These are phyloP conservation scores for Suillus plorans DNA, from an alignment of 768 basidiomycete species.

Conservation along the genomic window DNA sequence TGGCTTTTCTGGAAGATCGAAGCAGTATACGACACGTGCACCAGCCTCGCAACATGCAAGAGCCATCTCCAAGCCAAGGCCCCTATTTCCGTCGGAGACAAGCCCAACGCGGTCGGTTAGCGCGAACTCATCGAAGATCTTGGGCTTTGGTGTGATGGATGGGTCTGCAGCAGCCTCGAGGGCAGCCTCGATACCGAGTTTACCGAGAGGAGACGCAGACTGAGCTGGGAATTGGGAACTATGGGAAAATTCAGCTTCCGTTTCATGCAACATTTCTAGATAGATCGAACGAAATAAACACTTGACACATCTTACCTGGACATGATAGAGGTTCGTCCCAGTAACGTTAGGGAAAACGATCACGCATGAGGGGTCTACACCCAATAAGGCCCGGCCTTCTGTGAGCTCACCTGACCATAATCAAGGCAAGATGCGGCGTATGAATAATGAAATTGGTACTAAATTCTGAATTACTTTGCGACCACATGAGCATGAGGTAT, in stretches of 20 bases:
- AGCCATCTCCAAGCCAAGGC: conserved; percentile 84
- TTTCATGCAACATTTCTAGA: background rate
- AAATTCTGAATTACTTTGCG: background rate
- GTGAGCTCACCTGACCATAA: background rate
- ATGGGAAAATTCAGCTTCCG: background rate
- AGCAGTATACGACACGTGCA: conserved; percentile 65
- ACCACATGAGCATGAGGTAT: background rate
- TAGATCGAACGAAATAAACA: background rate
- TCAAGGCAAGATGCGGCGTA: background rate
- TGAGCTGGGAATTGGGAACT: conserved; percentile 29
- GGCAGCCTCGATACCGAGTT: conserved; percentile 64
- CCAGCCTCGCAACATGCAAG: conserved; percentile 72
- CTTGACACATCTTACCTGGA: background rate
- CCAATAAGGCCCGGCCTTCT: background rate
- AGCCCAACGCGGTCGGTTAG: conserved; percentile 57
- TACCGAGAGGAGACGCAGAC: conserved; percentile 54
- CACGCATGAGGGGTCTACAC: background rate
- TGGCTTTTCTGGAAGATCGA: conserved; percentile 58
- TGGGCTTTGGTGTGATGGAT: conserved; percentile 36
- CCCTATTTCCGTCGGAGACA: conserved; percentile 64
- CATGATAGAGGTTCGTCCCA: background rate
- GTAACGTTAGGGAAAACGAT: background rate
- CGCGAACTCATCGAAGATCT: conserved; percentile 60
- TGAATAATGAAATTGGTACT: background rate
- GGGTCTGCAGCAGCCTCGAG: conserved; percentile 40